Base-by-base conservation (phyloP, 331 rosid genomes). In the Ulmus americana region DNA sequence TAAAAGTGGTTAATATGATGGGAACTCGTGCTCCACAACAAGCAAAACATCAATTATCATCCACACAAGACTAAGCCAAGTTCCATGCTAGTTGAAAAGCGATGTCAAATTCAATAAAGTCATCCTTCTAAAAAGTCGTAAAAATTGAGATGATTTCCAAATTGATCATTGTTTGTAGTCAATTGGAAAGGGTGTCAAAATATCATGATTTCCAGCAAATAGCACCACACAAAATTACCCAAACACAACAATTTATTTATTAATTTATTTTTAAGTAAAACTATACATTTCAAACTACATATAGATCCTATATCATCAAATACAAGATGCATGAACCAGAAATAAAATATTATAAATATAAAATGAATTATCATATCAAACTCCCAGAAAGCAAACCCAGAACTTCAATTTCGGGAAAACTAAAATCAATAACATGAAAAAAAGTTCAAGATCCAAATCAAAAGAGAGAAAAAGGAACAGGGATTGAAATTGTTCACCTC, bases 401-500 rank as follows among this genome's bases (percentile, higher is more conserved):
- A 14, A 46, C 4, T 39, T 63, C 55, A 47, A 39, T 39, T 11
- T 46, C 42, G 48, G 20, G 48, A 48, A 3, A 47, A 35, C n/a
- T 5, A 13, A 22, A 14, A 28, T 28, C 35, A 53, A 46, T 61
- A 18, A 18, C 5, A 5, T 46, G 10, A 63, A 28, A 62, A 62
- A 50, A 69, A 63, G 78, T 77, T 70, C 75, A 41, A 63, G 39
- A 20, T 47, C 42, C 51, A 10, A 57, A 65, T 14, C n/a, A 44
- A 35, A 49, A 39, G 13, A 61, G 22, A 18, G 3, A 47, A 16
- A 65, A 5, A 7, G 14, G 53, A 41, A 58, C 48, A 40, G 47
- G 44, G 49, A 28, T 22, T 8, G 56, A 58, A 35, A 55, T 15
- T 45, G 15, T 14, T 64, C 77, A 94, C 99, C 99, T 90, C 97